Evolutionary conservation across 2,329 filamentous ascomycete species (phyloP).

Genomic region (Colletotrichum filicis): DNA sequence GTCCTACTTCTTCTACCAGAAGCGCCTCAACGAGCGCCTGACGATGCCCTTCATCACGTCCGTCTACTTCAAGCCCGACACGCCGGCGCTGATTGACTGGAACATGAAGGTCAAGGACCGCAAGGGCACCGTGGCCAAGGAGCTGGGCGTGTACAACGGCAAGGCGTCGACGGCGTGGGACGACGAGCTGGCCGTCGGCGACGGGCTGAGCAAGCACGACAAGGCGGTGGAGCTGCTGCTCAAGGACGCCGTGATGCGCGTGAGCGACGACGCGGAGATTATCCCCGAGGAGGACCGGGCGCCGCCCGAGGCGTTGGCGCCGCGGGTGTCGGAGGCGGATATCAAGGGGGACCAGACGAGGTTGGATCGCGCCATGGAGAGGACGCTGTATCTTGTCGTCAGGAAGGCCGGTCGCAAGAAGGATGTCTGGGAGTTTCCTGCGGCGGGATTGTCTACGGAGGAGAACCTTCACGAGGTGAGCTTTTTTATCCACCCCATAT

Average conservation of each 20-base stretch:
- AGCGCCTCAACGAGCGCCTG: slow-evolving; percentile 92
- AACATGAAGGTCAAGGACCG: slow-evolving; percentile 85
- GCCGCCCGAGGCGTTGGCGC: slow-evolving; percentile 75
- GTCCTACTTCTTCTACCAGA: slow-evolving; percentile 96
- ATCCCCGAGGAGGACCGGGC: slow-evolving; percentile 69
- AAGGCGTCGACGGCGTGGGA: slow-evolving; percentile 81
- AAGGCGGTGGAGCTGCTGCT: slow-evolving; percentile 76
- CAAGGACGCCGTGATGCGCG: slow-evolving; percentile 76
- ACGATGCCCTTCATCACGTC: slow-evolving; percentile 87
- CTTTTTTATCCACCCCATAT: too few species aligned
- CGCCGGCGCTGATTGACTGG: slow-evolving; percentile 87
- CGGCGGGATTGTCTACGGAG: slow-evolving; percentile 72
- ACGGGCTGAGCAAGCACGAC: slow-evolving; percentile 72
- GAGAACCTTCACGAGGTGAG: slow-evolving; percentile 86
- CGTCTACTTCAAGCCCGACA: slow-evolving; percentile 96
- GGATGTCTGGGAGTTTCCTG: slow-evolving; percentile 85
- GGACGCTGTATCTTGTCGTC: slow-evolving; percentile 90
- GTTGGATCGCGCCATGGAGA: slow-evolving; percentile 81
- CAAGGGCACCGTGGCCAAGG: slow-evolving; percentile 77
- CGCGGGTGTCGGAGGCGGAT: slow-evolving; percentile 83
- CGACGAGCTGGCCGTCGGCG: slow-evolving; percentile 86
- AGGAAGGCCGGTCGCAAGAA: slow-evolving; percentile 64
- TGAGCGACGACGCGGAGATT: slow-evolving; percentile 69
- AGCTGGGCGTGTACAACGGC: slow-evolving; percentile 86
- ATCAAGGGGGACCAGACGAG: slow-evolving; percentile 77